A percentile compares a stretch with the other conserved stretches of the same genome.
phyloP scores from a whole-genome alignment of 371 early-diverging fungal genomes.

The Zancudomyces culisetae region DNA sequence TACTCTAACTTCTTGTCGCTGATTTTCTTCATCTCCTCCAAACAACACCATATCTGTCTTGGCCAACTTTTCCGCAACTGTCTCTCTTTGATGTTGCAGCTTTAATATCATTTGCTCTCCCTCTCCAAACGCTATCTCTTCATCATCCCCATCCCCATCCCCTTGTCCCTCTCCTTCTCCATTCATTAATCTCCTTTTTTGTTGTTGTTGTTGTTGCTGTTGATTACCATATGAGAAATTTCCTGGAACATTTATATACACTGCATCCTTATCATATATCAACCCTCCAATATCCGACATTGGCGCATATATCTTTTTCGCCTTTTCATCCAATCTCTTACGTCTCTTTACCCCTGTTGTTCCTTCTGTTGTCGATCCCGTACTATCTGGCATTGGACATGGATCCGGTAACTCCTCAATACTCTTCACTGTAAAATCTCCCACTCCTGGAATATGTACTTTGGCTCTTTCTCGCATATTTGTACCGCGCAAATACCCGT shows the following conservation, averaged over 20 bases:
- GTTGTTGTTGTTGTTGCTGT: no score
- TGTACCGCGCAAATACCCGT: conserved; percentile 88
- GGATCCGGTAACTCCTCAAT: conserved; percentile 72
- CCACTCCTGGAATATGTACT: conserved; percentile 90
- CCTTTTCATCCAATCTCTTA: conserved; percentile 71
- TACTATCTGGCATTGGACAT: conserved; percentile 82
- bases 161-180: conserved; percentile 2
- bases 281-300: conserved; percentile 96
- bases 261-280: conserved; percentile 95
- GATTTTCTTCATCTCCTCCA: conserved; percentile 15
- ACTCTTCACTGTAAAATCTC: conserved; percentile 61
- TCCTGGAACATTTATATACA: conserved; percentile 89
- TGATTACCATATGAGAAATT: no score
- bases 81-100: conserved; percentile 63
- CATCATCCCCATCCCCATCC: conserved; percentile 11
- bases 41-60: conserved; percentile 67
- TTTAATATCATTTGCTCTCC: conserved; percentile 85
- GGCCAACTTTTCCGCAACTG: conserved; percentile 57
- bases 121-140: conserved; percentile 23
- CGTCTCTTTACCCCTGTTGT: conserved; percentile 83
- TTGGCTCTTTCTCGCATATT: conserved; percentile 58
- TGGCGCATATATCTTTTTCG: conserved; percentile 93
- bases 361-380: no score
- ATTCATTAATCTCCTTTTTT: conserved; percentile 32
- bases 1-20: conserved; percentile 7